Evolutionary conservation across 352 stramenopile genomes (phyloP).

Genomic region (Globisporangium perplexum): DNA sequence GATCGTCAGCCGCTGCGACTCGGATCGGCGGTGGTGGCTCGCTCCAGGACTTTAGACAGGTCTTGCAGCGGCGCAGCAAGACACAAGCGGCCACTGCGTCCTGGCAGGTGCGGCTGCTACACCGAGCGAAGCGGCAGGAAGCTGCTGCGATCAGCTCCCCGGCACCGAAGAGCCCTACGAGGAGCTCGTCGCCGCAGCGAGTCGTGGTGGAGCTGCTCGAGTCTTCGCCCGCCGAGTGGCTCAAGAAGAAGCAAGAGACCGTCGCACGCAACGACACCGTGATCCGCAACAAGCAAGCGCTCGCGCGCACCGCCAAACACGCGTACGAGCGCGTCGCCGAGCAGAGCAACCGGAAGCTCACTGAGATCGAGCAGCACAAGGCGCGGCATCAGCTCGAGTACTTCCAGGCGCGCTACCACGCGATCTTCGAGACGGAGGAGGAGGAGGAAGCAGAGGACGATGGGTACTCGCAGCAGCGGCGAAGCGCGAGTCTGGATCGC

Average conservation of each 20-base stretch:
- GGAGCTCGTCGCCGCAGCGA: constrained; percentile 1
- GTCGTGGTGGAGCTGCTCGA: constrained; percentile 15
- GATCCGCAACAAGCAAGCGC: constrained; percentile 17
- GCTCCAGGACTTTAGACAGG: not conserved
- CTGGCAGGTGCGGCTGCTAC: constrained; percentile 56
- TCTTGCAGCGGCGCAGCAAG: not conserved
- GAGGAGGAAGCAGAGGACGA: not conserved
- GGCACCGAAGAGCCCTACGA: not conserved
- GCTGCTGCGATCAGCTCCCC: not conserved
- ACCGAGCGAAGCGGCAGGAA: constrained; percentile 14
- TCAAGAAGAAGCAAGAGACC: constrained; percentile 28
- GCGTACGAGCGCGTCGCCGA: constrained; percentile 40
- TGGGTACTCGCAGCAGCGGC: too few relatives aligned
- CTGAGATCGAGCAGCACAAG: constrained; percentile 50
- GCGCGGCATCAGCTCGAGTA: constrained; percentile 32
- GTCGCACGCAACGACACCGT: constrained; percentile 20
- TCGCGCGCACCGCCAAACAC: constrained; percentile 29
- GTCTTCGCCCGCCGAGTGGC: constrained; percentile 29
- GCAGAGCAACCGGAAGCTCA: constrained; percentile 45
- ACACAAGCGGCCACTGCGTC: constrained; percentile 2
- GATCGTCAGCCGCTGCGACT: not conserved
- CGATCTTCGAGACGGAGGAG: constrained; percentile 8
- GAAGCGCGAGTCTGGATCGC: not conserved
- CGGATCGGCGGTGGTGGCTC: not conserved
- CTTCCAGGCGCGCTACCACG: constrained; percentile 32